Evolutionary conservation across 176 grass and related monocot genomes (phyloP), one percentile per base, ranked within the genome.

Genomic region (Eragrostis curvula): DNA sequence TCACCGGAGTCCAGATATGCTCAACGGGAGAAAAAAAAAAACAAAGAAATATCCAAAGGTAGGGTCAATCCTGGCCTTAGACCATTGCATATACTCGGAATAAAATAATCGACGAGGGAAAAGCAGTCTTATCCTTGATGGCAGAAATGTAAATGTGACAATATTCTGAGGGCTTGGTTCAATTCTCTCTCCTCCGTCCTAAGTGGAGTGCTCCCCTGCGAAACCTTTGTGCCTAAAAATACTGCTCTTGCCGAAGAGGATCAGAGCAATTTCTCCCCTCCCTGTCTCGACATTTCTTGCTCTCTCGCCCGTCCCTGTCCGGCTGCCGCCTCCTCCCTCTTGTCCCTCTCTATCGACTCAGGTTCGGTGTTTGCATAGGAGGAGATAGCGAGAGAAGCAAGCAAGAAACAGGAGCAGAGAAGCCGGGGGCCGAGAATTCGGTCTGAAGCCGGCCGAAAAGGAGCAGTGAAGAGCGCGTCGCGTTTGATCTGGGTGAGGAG

Each of bases 401-500:
- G 58, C 75, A 75, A 79, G 70, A 68, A 79, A 9, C 68, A 46
- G 60, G 66, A 66, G 42, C 11, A 44, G 84, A 90, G 29, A 80
- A 39, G n/a, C 66, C 36, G 14, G 25, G 23, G 77, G 45, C 58
- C 65, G 50, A 27, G 42, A 87, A 85, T 68, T 84, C 42, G 55
- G 52, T 68, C 21, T 49, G 23, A 45, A 18, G 59, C 21, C 28
- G 14, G 48, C 21, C 21, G 65, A 18, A 47, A 27, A 57, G 63
- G 16, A 23, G 71, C 46, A 20, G 39, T 21, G 44, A 60, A 61
- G 17, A 15, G 39, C 46, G 55, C 15, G 9, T 16, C 1, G 15
- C 51, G 63, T 80, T 79, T 81, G 87, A 79, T 80, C 75, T 85
- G 20, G 81, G 81, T 80, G 76, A 89, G 87, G 12, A 67, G 14